A percentile compares a stretch with the other conserved stretches of the same genome.
phyloP scores from a whole-genome alignment of 495 filamentous ascomycete species.

The Friedmanniomyces endolithicus region DNA sequence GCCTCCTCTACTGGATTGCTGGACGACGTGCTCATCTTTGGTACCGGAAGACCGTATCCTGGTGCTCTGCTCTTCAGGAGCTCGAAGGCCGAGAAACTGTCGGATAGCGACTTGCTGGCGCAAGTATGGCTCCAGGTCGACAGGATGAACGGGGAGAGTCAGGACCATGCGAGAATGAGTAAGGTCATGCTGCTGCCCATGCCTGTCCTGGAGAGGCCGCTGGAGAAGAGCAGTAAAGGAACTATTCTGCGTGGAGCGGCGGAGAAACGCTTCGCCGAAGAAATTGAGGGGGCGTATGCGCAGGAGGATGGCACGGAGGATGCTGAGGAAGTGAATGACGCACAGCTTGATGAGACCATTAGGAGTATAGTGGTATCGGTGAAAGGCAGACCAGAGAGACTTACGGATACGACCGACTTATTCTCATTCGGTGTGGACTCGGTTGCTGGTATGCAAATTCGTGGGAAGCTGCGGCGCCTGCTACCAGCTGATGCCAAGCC shows the following conservation, averaged over 20 bases:
- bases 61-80: slow-evolving; percentile 35
- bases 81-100: slow-evolving; percentile 7
- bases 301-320: background rate
- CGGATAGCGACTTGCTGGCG: slow-evolving; percentile 23
- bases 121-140: slow-evolving; percentile 31
- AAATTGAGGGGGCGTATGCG: slow-evolving; percentile 35
- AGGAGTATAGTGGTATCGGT: slow-evolving; percentile 20
- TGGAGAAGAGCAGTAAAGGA: slow-evolving; percentile 45
- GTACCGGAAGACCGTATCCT: slow-evolving; percentile 33
- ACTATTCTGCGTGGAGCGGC: slow-evolving; percentile 36
- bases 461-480: slow-evolving; percentile 34
- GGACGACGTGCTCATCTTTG: slow-evolving; percentile 39
- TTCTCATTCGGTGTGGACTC: slow-evolving; percentile 46
- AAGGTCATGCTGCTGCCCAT: slow-evolving; percentile 37
- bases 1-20: slow-evolving; percentile 21
- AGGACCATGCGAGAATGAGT: slow-evolving; percentile 34
- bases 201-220: slow-evolving; percentile 13
- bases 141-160: slow-evolving; percentile 30
- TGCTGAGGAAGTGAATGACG: slow-evolving; percentile 26
- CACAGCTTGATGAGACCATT: slow-evolving; percentile 14
- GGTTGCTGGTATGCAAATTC: slow-evolving; percentile 39
- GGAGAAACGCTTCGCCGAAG: slow-evolving; percentile 30
- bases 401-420: slow-evolving; percentile 34
- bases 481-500: slow-evolving; percentile 29
- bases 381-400: background rate